Evolutionary conservation across 31 red algal genomes (phyloP).

Genomic region (Asparagopsis taxiformis): DNA sequence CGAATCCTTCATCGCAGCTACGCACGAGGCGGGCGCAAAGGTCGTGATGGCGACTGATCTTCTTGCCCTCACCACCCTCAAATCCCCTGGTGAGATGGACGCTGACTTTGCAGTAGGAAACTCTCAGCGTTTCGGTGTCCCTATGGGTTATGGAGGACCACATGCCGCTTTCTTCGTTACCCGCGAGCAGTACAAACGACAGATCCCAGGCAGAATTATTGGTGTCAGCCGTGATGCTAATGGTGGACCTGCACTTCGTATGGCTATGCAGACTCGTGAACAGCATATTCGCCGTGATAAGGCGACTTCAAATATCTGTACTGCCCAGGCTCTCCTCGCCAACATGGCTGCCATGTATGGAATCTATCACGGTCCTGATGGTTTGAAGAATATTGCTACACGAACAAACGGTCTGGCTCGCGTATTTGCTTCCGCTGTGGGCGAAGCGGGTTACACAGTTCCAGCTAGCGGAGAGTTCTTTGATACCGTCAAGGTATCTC

Average conservation of each 20-base stretch:
- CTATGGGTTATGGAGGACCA: constrained; percentile 99
- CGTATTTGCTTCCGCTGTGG: constrained; percentile 60
- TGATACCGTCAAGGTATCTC: constrained; percentile 88
- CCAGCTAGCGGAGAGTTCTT: constrained; percentile 62
- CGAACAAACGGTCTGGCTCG: constrained; percentile 65
- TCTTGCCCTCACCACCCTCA: constrained; percentile 83
- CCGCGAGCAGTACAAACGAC: constrained; percentile 92
- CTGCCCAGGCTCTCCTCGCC: constrained; percentile 98
- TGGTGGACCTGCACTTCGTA: constrained; percentile 88
- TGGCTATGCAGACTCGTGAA: constrained; percentile 99
- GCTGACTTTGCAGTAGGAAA: constrained; percentile 98
- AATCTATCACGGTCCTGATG: constrained; percentile 97
- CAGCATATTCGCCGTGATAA: constrained; percentile 99
- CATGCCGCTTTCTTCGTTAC: constrained; percentile 98
- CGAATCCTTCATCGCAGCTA: constrained; percentile 41
- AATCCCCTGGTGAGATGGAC: constrained; percentile 90
- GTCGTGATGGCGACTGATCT: constrained; percentile 94
- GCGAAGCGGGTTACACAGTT: constrained; percentile 53
- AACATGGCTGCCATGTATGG: constrained; percentile 99
- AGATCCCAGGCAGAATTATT: constrained; percentile 98
- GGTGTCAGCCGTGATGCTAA: constrained; percentile 90
- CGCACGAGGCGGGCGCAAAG: constrained; percentile 70
- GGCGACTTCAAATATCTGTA: constrained; percentile 99
- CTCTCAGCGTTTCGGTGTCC: constrained; percentile 97
- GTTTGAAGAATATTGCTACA: constrained; percentile 93